Percentiles rank a stretch among this genome's conserved stretches.
Evolutionary conservation across 805 yeast genomes (phyloP).

Genomic region (Scheffersomyces stipitis): DNA sequence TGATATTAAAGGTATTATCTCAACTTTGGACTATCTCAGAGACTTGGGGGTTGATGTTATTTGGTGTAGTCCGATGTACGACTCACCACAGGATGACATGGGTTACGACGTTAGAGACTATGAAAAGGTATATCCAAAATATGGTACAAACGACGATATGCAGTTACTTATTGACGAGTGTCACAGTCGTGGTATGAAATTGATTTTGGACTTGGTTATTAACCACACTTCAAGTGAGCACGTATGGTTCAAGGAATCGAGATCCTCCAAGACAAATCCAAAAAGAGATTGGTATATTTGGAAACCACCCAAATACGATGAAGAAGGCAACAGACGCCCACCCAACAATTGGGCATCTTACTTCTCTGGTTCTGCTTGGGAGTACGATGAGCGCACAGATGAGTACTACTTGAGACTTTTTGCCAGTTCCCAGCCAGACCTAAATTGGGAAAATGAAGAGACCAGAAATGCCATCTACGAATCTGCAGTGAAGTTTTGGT

Average conservation of each 20-base stretch:
- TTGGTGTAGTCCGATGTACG: too few relatives aligned
- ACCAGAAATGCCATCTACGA: constrained; percentile 42
- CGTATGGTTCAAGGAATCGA: constrained; percentile 57
- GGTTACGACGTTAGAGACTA: constrained; percentile 62
- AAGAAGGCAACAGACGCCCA: constrained; percentile 48
- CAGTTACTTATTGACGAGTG: constrained; percentile 47
- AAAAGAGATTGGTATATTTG: too few relatives aligned
- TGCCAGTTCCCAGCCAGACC: constrained; percentile 56
- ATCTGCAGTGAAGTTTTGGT: constrained; percentile 53
- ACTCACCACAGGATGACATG: too few relatives aligned
- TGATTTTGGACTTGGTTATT: too few relatives aligned
- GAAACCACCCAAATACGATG: constrained; percentile 46
- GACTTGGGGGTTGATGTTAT: too few relatives aligned
- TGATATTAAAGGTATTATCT: constrained; percentile 53
- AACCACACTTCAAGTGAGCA: constrained; percentile 58
- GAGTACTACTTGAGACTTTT: constrained; percentile 58
- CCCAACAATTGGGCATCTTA: constrained; percentile 58
- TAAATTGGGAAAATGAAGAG: constrained; percentile 58
- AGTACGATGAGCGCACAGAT: constrained; percentile 52
- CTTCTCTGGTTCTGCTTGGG: too few relatives aligned
- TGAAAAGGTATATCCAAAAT: constrained; percentile 49
- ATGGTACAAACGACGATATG: constrained; percentile 56
- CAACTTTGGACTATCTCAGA: constrained; percentile 51
- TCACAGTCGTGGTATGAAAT: constrained; percentile 50
- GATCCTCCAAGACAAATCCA: too few relatives aligned